These are phyloP conservation scores for Vicia faba DNA, from an alignment of 306 rosid species.

Conservation along the genomic window DNA sequence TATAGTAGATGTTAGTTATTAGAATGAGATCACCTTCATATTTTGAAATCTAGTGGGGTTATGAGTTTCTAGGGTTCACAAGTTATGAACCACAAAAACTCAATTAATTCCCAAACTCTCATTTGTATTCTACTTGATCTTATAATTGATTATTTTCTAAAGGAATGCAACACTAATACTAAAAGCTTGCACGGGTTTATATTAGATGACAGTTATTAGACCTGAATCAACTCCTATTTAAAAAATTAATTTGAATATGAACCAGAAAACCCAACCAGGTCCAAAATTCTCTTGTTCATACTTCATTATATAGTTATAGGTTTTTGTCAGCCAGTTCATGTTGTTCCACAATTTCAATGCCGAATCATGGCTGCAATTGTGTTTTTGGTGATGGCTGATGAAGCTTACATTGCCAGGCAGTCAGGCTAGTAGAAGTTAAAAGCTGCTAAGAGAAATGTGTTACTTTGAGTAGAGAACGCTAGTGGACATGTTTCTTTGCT, in stretches of 20 bases:
- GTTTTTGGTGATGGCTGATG: constrained; percentile 29
- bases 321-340: constrained; percentile 2
- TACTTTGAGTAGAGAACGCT: constrained; percentile 19
- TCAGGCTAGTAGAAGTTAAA: constrained; percentile 11
- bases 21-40: background rate
- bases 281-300: too few species aligned
- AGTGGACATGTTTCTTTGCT: constrained; percentile 18
- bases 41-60: background rate
- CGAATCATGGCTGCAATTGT: constrained; percentile 28
- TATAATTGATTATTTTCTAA: background rate
- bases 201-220: constrained; percentile 16
- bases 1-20: constrained; percentile 1
- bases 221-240: constrained; percentile 6
- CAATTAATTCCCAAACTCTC: constrained; percentile 3
- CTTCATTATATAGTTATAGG: too few species aligned
- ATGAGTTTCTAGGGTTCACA: background rate
- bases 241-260: constrained; percentile 10
- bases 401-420: constrained; percentile 11
- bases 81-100: background rate
- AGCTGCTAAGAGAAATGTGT: constrained; percentile 10
- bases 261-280: too few species aligned
- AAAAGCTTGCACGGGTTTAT: constrained; percentile 25
- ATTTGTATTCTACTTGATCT: background rate
- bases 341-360: constrained; percentile 10
- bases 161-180: background rate